phyloP scores from a whole-genome alignment of 768 basidiomycete genomes.

The Boletus vinaceobasis region DNA sequence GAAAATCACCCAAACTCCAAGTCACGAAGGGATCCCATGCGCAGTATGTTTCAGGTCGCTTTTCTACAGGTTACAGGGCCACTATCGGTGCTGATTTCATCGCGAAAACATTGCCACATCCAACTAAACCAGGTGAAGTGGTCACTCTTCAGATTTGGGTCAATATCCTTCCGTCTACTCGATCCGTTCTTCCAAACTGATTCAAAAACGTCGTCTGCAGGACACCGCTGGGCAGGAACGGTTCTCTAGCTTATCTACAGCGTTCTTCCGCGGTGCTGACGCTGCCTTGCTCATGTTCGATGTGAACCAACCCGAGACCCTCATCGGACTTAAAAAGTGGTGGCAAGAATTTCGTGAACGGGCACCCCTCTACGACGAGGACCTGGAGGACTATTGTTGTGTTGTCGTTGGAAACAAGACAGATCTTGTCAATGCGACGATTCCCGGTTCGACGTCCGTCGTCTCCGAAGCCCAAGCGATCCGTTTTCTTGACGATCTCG shows the following conservation, averaged over 20 bases:
- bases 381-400: constrained; percentile 61
- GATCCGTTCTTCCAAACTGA: not conserved
- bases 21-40: not conserved
- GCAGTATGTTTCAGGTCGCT: constrained; percentile 74
- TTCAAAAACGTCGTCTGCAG: constrained; percentile 33
- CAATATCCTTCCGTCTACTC: constrained; percentile 16
- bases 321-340: constrained; percentile 64
- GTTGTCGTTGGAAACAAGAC: constrained; percentile 78
- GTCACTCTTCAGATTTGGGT: constrained; percentile 73
- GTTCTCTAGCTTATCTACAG: constrained; percentile 75
- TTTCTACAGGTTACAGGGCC: constrained; percentile 73
- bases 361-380: constrained; percentile 65
- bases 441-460: constrained; percentile 16
- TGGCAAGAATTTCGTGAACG: constrained; percentile 71
- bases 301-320: constrained; percentile 61
- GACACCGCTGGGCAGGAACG: constrained; percentile 89
- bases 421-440: constrained; percentile 41
- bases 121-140: constrained; percentile 47
- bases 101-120: constrained; percentile 66
- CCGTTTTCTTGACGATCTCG: constrained; percentile 53
- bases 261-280: constrained; percentile 85
- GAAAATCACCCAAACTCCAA: not conserved
- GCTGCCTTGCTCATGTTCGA: constrained; percentile 82
- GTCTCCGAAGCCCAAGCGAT: constrained; percentile 44
- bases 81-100: constrained; percentile 93